phyloP scores from a whole-genome alignment of 495 filamentous ascomycete genomes.

The Annulohypoxylon stygium region DNA sequence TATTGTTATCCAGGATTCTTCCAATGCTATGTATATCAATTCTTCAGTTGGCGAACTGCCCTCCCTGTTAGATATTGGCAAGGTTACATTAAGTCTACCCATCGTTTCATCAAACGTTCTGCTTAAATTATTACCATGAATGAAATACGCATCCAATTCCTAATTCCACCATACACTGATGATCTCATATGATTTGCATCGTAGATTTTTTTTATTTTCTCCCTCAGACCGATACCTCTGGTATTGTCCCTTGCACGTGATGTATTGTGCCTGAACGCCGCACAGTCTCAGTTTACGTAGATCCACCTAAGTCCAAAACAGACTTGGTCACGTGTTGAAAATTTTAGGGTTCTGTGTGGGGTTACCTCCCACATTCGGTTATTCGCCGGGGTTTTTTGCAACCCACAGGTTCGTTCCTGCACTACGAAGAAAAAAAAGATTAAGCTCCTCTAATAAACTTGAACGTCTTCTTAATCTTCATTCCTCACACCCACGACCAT shows the following conservation, averaged over 20 bases:
- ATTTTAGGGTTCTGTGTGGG: slow-evolving; percentile 37
- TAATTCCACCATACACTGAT: not conserved
- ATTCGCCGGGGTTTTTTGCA: slow-evolving; percentile 48
- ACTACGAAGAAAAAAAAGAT: slow-evolving; percentile 39
- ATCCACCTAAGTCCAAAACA: not conserved
- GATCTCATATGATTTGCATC: not conserved
- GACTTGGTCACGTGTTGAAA: slow-evolving; percentile 24
- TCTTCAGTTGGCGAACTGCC: slow-evolving; percentile 37
- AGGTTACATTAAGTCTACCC: slow-evolving; percentile 43
- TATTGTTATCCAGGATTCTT: slow-evolving; percentile 35
- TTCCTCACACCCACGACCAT: slow-evolving; percentile 42
- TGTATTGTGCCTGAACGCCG: not conserved
- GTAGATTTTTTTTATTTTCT: not conserved
- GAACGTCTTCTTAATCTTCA: slow-evolving; percentile 45
- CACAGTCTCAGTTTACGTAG: not conserved
- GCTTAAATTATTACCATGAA: slow-evolving; percentile 33
- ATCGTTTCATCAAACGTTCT: slow-evolving; percentile 41
- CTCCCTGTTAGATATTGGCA: slow-evolving; percentile 41
- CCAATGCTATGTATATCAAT: slow-evolving; percentile 44
- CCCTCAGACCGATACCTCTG: no score
- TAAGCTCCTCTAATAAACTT: slow-evolving; percentile 38
- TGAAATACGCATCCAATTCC: slow-evolving; percentile 13
- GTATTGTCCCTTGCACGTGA: not conserved
- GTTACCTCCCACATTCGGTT: slow-evolving; percentile 43
- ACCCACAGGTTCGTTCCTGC: slow-evolving; percentile 42